Evolutionary conservation across 371 early-diverging fungal genomes (phyloP).

Genomic region (Haplosporangium sp.): DNA sequence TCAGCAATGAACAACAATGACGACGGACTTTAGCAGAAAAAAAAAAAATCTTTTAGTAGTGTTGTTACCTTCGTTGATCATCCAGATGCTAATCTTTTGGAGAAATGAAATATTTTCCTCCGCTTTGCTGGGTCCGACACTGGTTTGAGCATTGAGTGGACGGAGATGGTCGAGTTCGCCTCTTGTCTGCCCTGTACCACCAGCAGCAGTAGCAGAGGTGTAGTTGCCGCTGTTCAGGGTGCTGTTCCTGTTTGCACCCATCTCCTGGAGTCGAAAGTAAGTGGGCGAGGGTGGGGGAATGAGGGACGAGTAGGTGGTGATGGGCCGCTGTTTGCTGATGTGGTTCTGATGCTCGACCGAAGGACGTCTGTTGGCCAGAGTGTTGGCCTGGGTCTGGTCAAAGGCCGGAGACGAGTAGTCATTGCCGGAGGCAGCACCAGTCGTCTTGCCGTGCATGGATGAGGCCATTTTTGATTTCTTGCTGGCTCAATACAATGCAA

Average conservation of each 20-base stretch:
- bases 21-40: background rate
- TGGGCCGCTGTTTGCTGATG: slow-evolving; percentile 34
- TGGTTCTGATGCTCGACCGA: slow-evolving; percentile 24
- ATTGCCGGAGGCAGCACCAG: slow-evolving; percentile 6
- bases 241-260: slow-evolving; percentile 9
- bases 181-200: background rate
- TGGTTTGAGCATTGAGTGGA: slow-evolving; percentile 12
- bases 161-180: slow-evolving; percentile 42
- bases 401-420: slow-evolving; percentile 17
- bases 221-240: background rate
- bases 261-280: slow-evolving; percentile 39
- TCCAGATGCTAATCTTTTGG: slow-evolving; percentile 53
- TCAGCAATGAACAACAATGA: too few species aligned
- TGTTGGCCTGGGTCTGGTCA: slow-evolving; percentile 39
- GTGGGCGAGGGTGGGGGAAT: slow-evolving; percentile 54
- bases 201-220: background rate
- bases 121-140: background rate
- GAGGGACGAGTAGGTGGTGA: slow-evolving; percentile 42
- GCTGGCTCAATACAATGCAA: background rate
- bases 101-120: slow-evolving; percentile 31
- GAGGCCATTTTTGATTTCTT: background rate
- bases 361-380: slow-evolving; percentile 46
- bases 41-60: background rate
- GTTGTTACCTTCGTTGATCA: slow-evolving; percentile 54
- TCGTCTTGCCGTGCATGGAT: slow-evolving; percentile 10